A percentile compares a stretch with the other conserved stretches of the same genome.
Evolutionary conservation across 805 yeast species (phyloP).

Genomic region (Cyberlindnera xishuangbannaensis): DNA sequence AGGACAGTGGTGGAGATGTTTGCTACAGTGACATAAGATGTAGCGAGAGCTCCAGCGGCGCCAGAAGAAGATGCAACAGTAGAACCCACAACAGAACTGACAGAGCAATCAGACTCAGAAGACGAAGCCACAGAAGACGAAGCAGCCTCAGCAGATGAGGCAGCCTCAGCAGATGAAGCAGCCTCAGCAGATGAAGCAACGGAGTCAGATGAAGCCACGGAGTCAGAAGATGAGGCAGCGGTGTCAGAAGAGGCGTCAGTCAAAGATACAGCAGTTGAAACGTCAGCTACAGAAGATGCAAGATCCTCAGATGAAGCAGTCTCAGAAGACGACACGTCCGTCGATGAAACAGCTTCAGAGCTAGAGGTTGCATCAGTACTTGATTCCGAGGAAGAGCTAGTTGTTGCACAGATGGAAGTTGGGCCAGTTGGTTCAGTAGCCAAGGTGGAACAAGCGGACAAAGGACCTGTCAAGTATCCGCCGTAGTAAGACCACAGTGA

Average conservation of each 20-base stretch:
- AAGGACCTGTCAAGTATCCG: constrained; percentile 10
- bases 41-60: background rate
- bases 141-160: constrained; percentile 3
- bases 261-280: constrained; percentile 1
- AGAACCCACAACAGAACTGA: constrained; percentile 17
- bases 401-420: constrained; percentile 2
- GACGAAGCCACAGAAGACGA: constrained; percentile 1
- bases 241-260: constrained; percentile 3
- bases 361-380: constrained; percentile 1
- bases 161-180: constrained; percentile 2
- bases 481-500: constrained; percentile 28
- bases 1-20: background rate
- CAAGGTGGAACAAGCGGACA: constrained; percentile 6
- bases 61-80: constrained; percentile 7
- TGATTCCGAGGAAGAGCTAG: background rate
- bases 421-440: constrained; percentile 10
- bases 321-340: constrained; percentile 14
- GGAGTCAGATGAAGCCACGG: background rate
- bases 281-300: constrained; percentile 1
- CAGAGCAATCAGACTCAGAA: constrained; percentile 1
- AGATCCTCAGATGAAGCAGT: background rate
- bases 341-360: background rate
- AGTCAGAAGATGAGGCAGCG: constrained; percentile 4
- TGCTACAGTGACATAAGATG: background rate
- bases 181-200: constrained; percentile 5